phyloP scores from a whole-genome alignment of 805 yeast species.

The Yarrowia porcina region DNA sequence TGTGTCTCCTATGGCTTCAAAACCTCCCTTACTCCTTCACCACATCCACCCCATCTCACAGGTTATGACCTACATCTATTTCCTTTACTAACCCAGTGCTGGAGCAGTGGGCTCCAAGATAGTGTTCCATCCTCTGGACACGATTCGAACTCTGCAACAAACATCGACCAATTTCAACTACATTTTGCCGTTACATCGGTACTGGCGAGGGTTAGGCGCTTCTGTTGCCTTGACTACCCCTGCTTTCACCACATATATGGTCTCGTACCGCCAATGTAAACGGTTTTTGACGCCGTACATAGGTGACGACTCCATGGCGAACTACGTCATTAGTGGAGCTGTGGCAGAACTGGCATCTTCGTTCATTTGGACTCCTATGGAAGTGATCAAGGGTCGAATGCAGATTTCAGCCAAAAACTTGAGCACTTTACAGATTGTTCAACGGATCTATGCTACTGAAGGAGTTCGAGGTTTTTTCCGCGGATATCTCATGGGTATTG shows the following conservation, averaged over 20 bases:
- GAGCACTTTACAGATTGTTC: conserved; percentile 30
- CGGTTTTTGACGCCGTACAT: conserved; percentile 38
- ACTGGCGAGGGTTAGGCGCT: conserved; percentile 44
- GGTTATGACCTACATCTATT: too few species aligned
- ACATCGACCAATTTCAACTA: conserved; percentile 41
- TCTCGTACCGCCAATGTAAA: conserved; percentile 43
- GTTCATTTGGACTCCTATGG: conserved; percentile 46
- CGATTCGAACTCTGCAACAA: conserved; percentile 44
- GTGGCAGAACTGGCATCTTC: conserved; percentile 43
- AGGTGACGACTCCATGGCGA: conserved; percentile 38
- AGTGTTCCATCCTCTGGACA: conserved; percentile 36
- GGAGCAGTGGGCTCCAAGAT: conserved; percentile 28
- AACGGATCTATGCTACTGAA: conserved; percentile 28
- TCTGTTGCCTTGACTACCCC: conserved; percentile 43
- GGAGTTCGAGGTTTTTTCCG: conserved; percentile 30
- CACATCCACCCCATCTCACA: too few species aligned
- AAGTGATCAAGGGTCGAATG: conserved; percentile 46
- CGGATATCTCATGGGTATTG: conserved; percentile 31
- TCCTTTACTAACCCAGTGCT: conserved; percentile 21
- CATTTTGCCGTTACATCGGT: conserved; percentile 40
- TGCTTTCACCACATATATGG: conserved; percentile 43
- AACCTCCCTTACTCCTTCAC: too few species aligned
- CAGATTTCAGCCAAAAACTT: conserved; percentile 36
- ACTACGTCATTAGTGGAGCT: conserved; percentile 41
- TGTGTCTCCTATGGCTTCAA: too few species aligned